A percentile compares a stretch with the other conserved stretches of the same genome.
Evolutionary conservation across 2,329 filamentous ascomycete genomes (phyloP).

Genomic region (Balansia obtecta): DNA sequence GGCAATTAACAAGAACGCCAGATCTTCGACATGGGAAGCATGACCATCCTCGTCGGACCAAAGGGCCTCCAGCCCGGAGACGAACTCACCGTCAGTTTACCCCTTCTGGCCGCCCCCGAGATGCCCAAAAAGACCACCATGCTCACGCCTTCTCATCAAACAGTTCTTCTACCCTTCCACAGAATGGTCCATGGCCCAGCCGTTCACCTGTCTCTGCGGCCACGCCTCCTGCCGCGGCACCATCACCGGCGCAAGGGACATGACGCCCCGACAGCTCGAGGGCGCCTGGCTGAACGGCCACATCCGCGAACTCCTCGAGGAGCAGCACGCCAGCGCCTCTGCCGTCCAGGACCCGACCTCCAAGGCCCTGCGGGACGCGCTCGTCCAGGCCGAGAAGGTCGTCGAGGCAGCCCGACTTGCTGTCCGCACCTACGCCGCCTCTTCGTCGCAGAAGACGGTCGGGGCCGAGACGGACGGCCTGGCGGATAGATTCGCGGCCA

Average conservation of each 20-base stretch:
- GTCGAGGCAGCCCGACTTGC: constrained; percentile 33
- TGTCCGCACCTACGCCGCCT: constrained; percentile 25
- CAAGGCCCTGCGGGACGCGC: constrained; percentile 28
- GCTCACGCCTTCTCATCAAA: background rate
- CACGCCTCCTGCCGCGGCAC: constrained; percentile 43
- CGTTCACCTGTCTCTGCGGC: constrained; percentile 54
- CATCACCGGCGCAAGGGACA: constrained; percentile 51
- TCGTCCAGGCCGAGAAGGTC: constrained; percentile 33
- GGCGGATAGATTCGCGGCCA: constrained; percentile 1
- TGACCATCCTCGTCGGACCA: constrained; percentile 45
- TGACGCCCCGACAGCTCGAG: constrained; percentile 39
- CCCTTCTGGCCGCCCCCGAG: background rate
- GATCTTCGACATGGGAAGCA: constrained; percentile 48
- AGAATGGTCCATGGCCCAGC: constrained; percentile 63
- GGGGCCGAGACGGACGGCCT: constrained; percentile 12
- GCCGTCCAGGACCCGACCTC: constrained; percentile 25
- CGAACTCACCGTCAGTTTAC: constrained; percentile 39
- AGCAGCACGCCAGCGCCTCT: constrained; percentile 5
- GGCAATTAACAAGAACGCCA: constrained; percentile 14
- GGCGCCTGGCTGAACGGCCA: constrained; percentile 51
- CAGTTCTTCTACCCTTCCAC: constrained; percentile 66
- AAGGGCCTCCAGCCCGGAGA: constrained; percentile 41
- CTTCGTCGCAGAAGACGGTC: background rate
- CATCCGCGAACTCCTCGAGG: constrained; percentile 42
- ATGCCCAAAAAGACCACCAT: too few species aligned